Percentiles rank a stretch among this genome's conserved stretches.
Evolutionary conservation across 257 asterid species (phyloP).

Genomic region (Salvia rosmarinus): DNA sequence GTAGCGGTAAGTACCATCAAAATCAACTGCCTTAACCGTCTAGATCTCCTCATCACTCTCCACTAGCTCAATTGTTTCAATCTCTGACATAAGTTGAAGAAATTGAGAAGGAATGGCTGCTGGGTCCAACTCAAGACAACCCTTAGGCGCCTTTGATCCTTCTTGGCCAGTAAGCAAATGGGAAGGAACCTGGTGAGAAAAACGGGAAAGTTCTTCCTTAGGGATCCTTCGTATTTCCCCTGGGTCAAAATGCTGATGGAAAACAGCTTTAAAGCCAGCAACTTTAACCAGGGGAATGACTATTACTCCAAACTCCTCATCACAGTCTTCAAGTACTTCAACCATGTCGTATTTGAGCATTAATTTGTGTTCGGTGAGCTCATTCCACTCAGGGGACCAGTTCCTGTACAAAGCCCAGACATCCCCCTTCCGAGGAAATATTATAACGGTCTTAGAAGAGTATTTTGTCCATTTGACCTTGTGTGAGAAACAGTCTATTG

Average conservation of each 20-base stretch:
- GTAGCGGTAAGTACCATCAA: slow-evolving; percentile 35
- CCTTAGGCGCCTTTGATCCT: slow-evolving; percentile 47
- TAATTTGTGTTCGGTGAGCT: slow-evolving; percentile 56
- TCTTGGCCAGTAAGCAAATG: slow-evolving; percentile 54
- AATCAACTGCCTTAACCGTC: slow-evolving; percentile 37
- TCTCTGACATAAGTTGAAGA: slow-evolving; percentile 52
- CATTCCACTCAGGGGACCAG: slow-evolving; percentile 77
- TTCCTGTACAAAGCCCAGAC: slow-evolving; percentile 80
- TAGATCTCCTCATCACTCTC: slow-evolving; percentile 43
- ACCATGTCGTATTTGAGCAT: slow-evolving; percentile 61
- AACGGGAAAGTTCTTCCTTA: slow-evolving; percentile 59
- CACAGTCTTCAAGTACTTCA: slow-evolving; percentile 68
- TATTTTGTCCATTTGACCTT: slow-evolving; percentile 48
- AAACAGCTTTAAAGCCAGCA: slow-evolving; percentile 64
- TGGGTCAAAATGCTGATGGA: slow-evolving; percentile 58
- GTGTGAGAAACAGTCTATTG: slow-evolving; percentile 64
- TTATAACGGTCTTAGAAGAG: slow-evolving; percentile 46
- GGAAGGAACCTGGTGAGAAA: slow-evolving; percentile 77
- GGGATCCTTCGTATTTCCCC: slow-evolving; percentile 61
- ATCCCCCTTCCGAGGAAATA: slow-evolving; percentile 66
- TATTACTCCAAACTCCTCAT: slow-evolving; percentile 60
- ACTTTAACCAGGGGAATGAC: slow-evolving; percentile 67
- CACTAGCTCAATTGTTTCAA: slow-evolving; percentile 42
- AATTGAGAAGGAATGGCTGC: slow-evolving; percentile 61
- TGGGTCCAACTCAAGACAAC: slow-evolving; percentile 68